phyloP scores from a whole-genome alignment of 2,329 filamentous ascomycete species.

The Hymenoscyphus occultus region DNA sequence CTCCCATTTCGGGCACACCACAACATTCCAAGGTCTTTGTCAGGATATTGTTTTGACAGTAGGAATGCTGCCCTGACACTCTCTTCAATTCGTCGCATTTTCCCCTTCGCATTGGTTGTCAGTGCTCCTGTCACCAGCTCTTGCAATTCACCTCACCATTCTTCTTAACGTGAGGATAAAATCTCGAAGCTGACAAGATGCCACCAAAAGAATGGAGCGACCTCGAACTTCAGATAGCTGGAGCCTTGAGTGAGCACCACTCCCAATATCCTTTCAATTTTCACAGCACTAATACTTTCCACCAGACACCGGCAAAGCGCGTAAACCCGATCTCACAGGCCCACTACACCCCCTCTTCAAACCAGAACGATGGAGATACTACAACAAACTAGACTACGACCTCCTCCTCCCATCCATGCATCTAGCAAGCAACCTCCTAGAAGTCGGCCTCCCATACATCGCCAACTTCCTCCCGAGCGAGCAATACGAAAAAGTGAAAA shows the following conservation, averaged over 20 bases:
- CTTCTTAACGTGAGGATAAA: background rate
- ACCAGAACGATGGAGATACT: slow-evolving; percentile 23
- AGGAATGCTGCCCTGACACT: background rate
- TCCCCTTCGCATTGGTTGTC: background rate
- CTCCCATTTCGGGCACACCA: slow-evolving; percentile 5
- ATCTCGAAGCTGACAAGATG: background rate
- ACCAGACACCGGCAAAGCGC: slow-evolving; percentile 2
- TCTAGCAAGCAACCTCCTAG: slow-evolving; percentile 27
- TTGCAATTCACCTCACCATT: background rate
- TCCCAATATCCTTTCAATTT: background rate
- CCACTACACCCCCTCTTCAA: slow-evolving; percentile 21
- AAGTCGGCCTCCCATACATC: slow-evolving; percentile 27
- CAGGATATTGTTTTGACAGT: background rate
- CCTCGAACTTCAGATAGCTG: slow-evolving; percentile 8
- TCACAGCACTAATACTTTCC: background rate
- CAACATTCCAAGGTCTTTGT: slow-evolving; percentile 4
- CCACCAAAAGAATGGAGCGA: slow-evolving; percentile 8
- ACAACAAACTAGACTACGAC: slow-evolving; percentile 21
- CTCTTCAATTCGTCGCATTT: background rate
- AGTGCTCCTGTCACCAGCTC: background rate
- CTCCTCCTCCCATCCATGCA: slow-evolving; percentile 28
- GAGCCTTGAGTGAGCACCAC: slow-evolving; percentile 4
- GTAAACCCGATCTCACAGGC: slow-evolving; percentile 12
- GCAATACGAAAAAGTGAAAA: background rate
- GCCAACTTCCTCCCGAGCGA: slow-evolving; percentile 26